These are phyloP conservation scores for Phyllosticta capitalensis DNA, from an alignment of 2,329 filamentous ascomycete species.

Conservation along the genomic window DNA sequence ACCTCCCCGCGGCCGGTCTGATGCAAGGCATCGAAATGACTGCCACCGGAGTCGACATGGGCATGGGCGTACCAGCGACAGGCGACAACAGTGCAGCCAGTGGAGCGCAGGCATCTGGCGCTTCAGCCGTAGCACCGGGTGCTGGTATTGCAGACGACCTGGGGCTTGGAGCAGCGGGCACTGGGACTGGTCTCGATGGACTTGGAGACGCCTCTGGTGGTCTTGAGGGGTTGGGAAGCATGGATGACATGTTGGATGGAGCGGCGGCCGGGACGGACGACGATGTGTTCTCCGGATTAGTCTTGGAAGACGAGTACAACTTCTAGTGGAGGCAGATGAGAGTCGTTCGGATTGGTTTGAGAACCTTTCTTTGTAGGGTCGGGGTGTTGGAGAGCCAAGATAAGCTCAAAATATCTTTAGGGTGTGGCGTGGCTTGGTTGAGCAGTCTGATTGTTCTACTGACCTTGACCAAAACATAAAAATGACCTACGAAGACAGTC, in stretches of 20 bases:
- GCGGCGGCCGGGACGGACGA: constrained; percentile 3
- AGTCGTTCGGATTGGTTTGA: background rate
- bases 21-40: constrained; percentile 10
- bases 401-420: background rate
- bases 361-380: background rate
- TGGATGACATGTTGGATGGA: constrained; percentile 8
- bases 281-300: constrained; percentile 7
- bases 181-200: background rate
- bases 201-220: background rate
- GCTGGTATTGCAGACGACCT: background rate
- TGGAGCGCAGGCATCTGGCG: background rate
- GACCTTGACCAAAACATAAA: background rate
- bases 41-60: constrained; percentile 4
- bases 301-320: constrained; percentile 9
- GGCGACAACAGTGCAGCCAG: background rate
- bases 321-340: background rate
- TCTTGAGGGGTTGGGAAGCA: background rate
- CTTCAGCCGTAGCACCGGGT: background rate
- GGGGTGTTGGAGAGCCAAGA: background rate
- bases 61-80: background rate
- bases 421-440: background rate
- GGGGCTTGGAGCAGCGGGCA: background rate
- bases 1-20: background rate
- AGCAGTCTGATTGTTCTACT: background rate
- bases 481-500: background rate